Evolutionary conservation across 164 flowering plant genomes (phyloP), one percentile per base, ranked within the genome.

Genomic region (Sedum album): DNA sequence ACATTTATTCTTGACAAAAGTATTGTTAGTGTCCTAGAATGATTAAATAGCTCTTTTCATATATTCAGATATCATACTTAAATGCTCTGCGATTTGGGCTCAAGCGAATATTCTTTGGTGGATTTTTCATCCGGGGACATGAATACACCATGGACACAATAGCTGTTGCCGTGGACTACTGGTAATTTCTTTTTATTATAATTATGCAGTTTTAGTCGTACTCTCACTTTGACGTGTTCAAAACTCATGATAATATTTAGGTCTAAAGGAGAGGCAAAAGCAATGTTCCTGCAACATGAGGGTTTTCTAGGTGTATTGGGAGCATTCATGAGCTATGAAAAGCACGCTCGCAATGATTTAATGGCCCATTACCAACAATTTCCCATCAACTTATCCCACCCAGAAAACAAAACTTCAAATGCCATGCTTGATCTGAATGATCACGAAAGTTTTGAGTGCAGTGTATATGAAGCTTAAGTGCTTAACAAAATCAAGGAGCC

Each of bases 241-340:
- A n/a, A n/a, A n/a, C n/a, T n/a, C n/a, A n/a, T n/a, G n/a, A n/a
- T 39, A 33, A 6, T 46, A 62, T 76, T 35, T 73, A 88, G 93
- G 93, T 88, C 93, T 20, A 84, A 83, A 78, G 93, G 93, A 23
- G 90, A 86, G 66, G 90, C 88, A 25, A 79, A 86, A 72, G 90
- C 93, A 65, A 79, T 82, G 83, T 87, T 87, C 67, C 70, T 85
- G 72, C 77, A 80, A 33, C 93, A 87, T 65, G 93, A 87, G 79
- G 93, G 93, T 20, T 87, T 87, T 78, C 83, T 87, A 31, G 93
- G 93, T 60, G 93, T 88, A 8, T 61, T 87, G 69, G 93, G 93
- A 60, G 85, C 93, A 57, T 82, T 85, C 74, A 72, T 48, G 78
- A 81, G 81, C 82, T 85, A 82, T 60, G 77, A 78, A 65, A 82